Evolutionary conservation across 2,329 filamentous ascomycete genomes (phyloP).

Genomic region (Beauveria sp.): DNA sequence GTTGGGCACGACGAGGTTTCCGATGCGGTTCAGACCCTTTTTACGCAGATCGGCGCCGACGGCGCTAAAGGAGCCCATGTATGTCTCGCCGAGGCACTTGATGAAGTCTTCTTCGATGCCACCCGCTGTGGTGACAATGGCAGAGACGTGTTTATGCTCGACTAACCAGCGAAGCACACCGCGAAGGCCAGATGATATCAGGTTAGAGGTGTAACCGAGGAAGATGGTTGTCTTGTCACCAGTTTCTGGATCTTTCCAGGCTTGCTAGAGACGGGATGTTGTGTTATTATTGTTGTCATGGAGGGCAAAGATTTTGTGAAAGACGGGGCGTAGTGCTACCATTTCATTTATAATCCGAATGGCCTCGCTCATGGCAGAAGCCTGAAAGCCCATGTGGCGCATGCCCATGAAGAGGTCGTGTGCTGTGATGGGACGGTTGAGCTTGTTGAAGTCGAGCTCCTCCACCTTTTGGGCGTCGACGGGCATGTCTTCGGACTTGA

Average conservation of each 20-base stretch:
- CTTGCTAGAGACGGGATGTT: slow-evolving; percentile 41
- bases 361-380: slow-evolving; percentile 71
- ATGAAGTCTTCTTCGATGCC: slow-evolving; percentile 97
- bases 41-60: slow-evolving; percentile 69
- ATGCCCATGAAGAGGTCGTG: slow-evolving; percentile 78
- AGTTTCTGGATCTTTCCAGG: slow-evolving; percentile 74
- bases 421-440: slow-evolving; percentile 71
- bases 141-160: slow-evolving; percentile 84
- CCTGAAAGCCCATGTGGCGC: slow-evolving; percentile 72
- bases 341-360: slow-evolving; percentile 91
- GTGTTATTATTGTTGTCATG: background rate
- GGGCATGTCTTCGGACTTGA: slow-evolving; percentile 75
- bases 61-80: slow-evolving; percentile 78
- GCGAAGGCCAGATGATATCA: slow-evolving; percentile 91
- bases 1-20: slow-evolving; percentile 92
- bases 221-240: slow-evolving; percentile 84
- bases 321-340: slow-evolving; percentile 42
- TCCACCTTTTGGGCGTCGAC: slow-evolving; percentile 71
- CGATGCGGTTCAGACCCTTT: slow-evolving; percentile 89
- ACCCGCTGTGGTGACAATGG: slow-evolving; percentile 90
- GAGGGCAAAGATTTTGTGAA: background rate
- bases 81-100: slow-evolving; percentile 93
- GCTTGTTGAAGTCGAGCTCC: slow-evolving; percentile 86
- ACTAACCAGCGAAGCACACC: slow-evolving; percentile 89
- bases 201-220: slow-evolving; percentile 92